These are phyloP conservation scores for Ceratocystis lukuohia DNA, from an alignment of 2,329 filamentous ascomycete genomes.

Conservation along the genomic window DNA sequence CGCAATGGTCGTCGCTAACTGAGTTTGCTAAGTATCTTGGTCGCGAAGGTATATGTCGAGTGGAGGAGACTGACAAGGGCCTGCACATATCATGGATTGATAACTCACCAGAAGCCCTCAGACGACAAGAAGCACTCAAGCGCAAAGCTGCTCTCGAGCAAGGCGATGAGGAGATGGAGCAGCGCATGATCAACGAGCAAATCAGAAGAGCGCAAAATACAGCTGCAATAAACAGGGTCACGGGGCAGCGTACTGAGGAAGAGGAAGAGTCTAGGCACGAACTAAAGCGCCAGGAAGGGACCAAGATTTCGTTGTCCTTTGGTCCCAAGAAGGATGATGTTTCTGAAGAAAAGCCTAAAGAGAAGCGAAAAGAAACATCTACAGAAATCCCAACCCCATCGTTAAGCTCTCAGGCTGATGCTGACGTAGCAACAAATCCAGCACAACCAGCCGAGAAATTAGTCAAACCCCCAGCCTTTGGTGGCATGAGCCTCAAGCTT, in stretches of 20 bases:
- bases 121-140: slow-evolving; percentile 64
- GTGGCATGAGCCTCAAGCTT: slow-evolving; percentile 50
- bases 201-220: slow-evolving; percentile 59
- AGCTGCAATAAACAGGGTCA: slow-evolving; percentile 34
- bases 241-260: slow-evolving; percentile 30
- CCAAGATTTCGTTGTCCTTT: slow-evolving; percentile 62
- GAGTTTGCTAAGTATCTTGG: slow-evolving; percentile 84
- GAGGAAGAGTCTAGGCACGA: slow-evolving; percentile 32
- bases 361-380: slow-evolving; percentile 19
- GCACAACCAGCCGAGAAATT: slow-evolving; percentile 24
- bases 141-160: slow-evolving; percentile 78
- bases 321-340: slow-evolving; percentile 32
- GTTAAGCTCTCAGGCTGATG: neutral
- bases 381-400: slow-evolving; percentile 6
- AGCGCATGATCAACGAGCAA: slow-evolving; percentile 70
- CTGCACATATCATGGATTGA: slow-evolving; percentile 84
- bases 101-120: slow-evolving; percentile 72
- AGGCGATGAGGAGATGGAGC: slow-evolving; percentile 81
- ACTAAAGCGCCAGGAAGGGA: slow-evolving; percentile 52
- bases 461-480: slow-evolving; percentile 24
- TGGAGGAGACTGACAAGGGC: slow-evolving; percentile 80
- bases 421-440: neutral
- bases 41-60: slow-evolving; percentile 71
- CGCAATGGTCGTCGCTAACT: slow-evolving; percentile 73
- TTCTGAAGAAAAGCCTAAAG: slow-evolving; percentile 10